Evolutionary conservation across 208 protist species (phyloP), one percentile per base, ranked within the genome.

Genomic region (Crithidia thermophila): DNA sequence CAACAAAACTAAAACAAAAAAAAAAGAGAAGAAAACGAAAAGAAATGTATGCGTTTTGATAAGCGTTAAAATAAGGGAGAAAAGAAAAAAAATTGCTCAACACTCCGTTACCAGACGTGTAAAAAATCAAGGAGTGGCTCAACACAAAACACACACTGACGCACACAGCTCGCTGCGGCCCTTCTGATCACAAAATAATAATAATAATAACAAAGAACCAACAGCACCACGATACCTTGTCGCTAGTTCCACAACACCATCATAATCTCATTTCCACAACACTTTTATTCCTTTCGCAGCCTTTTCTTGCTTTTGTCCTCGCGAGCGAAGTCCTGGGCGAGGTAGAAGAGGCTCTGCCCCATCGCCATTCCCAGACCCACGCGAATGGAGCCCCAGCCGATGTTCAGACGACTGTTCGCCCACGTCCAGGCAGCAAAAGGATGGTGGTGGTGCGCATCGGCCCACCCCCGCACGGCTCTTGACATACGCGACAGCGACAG

Each of bases 331-430:
- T 93, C 79, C 58, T 97, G 91, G 10, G 77, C 51, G 3, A 91
- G 58, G 64, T 91, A 81, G 45, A 97, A 97, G 18, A 92, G 45
- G 34, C 82, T 87, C 67, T 97, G 92, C 4, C 84, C 79, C 52
- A 95, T 82, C 4, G 92, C 88, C 92, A 97, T 94, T 4, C 92
- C 92, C 3, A 97, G 59, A 0, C 92, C 92, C 18, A 97, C 85
- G 21, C 92, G 88, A 11, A 94, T 55, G 18, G 92, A 95, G 7
- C 92, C 92, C 89, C 92, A 97, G 6, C 92, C 92, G 60, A 97
- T 90, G 63, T 95, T 97, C 27, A 97, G 77, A 0, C 92, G 80
- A 31, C 80, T 90, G 60, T 94, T 95, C 27, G 84, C 74, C 91
- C 88, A 94, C 31, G 66, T 75, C 70, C 82, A 93, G 6, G 87